Percentiles rank a stretch among this genome's conserved stretches.
These are phyloP conservation scores for Colletotrichum ledebouriae DNA, from an alignment of 2,329 filamentous ascomycete species.

Conservation along the genomic window DNA sequence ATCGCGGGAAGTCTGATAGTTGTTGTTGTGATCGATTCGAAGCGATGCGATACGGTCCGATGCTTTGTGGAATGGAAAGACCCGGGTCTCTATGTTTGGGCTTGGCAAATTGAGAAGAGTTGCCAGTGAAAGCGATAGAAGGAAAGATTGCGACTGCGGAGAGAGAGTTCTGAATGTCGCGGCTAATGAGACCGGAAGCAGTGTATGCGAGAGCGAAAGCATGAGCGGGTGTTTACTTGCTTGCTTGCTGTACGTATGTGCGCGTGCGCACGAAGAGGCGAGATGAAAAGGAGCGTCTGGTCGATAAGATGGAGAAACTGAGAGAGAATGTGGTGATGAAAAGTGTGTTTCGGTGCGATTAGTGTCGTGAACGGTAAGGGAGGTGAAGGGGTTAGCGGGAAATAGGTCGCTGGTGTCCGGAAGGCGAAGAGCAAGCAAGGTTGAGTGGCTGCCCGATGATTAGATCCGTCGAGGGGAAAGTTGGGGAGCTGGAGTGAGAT, in stretches of 20 bases:
- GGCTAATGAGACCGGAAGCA: constrained; percentile 14
- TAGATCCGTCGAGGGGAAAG: constrained; percentile 27
- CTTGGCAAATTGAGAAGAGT: constrained; percentile 22
- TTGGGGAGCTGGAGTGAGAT: constrained; percentile 20
- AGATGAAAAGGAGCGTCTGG: constrained; percentile 36
- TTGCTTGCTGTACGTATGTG: not conserved
- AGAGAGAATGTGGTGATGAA: constrained; percentile 37
- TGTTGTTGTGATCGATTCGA: constrained; percentile 11
- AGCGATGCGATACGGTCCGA: constrained; percentile 24
- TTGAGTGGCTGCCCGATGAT: constrained; percentile 15
- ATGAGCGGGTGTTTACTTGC: not conserved
- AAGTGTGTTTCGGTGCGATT: constrained; percentile 38
- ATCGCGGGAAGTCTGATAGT: constrained; percentile 18
- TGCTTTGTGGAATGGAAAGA: constrained; percentile 32
- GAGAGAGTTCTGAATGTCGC: not conserved
- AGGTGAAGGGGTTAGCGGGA: constrained; percentile 11
- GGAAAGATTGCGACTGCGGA: not conserved
- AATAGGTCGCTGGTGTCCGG: constrained; percentile 14
- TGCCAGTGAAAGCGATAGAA: constrained; percentile 13
- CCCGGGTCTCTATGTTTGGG: constrained; percentile 15
- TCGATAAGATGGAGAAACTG: constrained; percentile 23
- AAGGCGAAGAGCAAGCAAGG: constrained; percentile 5
- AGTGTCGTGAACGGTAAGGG: constrained; percentile 28
- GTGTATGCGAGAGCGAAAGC: constrained; percentile 8
- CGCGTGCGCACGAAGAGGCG: constrained; percentile 14